Evolutionary conservation across 2,329 filamentous ascomycete species (phyloP), one percentile per base, ranked within the genome.

Genomic region (Diaporthe sp.): DNA sequence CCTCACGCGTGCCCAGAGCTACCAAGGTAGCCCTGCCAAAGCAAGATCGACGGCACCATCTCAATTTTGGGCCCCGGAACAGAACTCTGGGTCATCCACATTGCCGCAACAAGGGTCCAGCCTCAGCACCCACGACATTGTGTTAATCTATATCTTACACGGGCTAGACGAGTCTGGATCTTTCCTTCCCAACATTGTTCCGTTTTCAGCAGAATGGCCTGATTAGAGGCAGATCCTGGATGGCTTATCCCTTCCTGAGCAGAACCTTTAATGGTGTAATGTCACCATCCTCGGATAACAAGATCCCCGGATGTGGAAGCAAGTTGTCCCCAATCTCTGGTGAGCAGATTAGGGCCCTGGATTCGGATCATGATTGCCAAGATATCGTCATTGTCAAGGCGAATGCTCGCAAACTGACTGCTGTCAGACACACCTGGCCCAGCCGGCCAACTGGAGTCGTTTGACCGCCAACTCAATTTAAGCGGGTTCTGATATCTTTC

Each of bases 81-180:
- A 68, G 44, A 37, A n/a, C 6, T 68, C 15, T 53, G 63, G 47
- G 32, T 51, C 32, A 53, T 30, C 56, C 55, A 71, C 44, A 9
- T 27, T 30, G 69, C 55, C 51, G 69, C 32, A 71, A 63, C 42
- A 61, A 42, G 56, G 69, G 42, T 71, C 69, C 69, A 61, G 32
- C 47, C 50, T 42, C 69, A 50, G 56, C 44, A 61, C 17, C 56
- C 37, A 17, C 42, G n/a, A 53, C 42, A 59, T 58, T 58, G 15
- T 47, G 37, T 58, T 59, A 58, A 70, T 70, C 47, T 70, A 70
- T 47, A 3, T 58, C 56, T 35, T 53, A 63, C 56, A 71, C 35
- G 37, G 69, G 30, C 35, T 42, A 47, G 39, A 53, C 39, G 63
- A 68, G 63, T 68, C 63, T 68, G 63, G 63, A 68, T 39, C 63